Base-by-base conservation (phyloP, 169 alveolate genomes). In the Miamiensis avidus region DNA sequence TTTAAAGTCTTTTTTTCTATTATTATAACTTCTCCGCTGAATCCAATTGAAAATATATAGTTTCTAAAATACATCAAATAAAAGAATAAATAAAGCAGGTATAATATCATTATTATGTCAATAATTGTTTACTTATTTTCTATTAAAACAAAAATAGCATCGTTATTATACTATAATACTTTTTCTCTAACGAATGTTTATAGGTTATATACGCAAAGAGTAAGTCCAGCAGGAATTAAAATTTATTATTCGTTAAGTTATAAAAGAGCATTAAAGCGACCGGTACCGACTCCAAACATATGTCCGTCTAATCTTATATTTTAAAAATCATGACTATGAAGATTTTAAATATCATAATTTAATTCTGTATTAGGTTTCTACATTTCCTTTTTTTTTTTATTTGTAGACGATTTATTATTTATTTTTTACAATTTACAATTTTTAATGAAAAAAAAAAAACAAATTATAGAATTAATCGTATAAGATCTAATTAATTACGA, bases 1-100 rank as follows among this genome's bases (percentile, higher is more conserved):
- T 79, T 49, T 20, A 79, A 79, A 20, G 31, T 33, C 25, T 79
- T 49, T 79, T 33, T 79, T 28, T 79, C 75, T n/a, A 79, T 0
- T 25, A 79, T 29, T n/a, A 29, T 49, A 15, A 49, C 29, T 79
- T 79, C 34, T 0, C 84, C 84, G 29, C 84, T 79, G 64, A 34
- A 79, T 4, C 76, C 34, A 15, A 79, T 79, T 6, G 76, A 34
- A 34, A 79, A n/a, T 6, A 79, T 49, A 20, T 49, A 64, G 31
- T 34, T 79, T 4, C 76, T 49, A 49, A 11, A 49, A 49, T 11
- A 11, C 20, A 11, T 49, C 20, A 11, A 49, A 49, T 49, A 11
- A 11, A 11, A 49, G 4, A 11, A 49, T 11, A 49, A 49, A 11
- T 49, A 11, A 11, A 11, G 20, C 20, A 11, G 4, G 4, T 49